phyloP scores from a whole-genome alignment of 495 filamentous ascomycete species.

The Corynascus novoguineensis region DNA sequence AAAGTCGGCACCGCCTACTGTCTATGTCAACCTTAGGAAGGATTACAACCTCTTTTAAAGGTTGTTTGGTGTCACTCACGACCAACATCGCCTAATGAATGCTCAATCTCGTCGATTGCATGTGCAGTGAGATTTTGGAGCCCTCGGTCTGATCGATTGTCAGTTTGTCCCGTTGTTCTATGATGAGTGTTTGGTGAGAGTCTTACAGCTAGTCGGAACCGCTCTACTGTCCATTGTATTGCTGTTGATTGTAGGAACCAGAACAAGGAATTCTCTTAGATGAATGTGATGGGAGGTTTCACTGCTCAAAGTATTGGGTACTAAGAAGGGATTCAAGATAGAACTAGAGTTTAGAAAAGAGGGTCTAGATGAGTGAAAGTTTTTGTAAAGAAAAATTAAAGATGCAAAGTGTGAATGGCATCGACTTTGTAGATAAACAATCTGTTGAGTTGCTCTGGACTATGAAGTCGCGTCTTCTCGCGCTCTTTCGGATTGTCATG shows the following conservation, averaged over 20 bases:
- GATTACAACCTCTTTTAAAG: too few species aligned
- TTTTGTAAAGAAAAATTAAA: neutral
- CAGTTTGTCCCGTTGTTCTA: neutral
- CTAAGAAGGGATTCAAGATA: neutral
- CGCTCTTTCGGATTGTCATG: neutral
- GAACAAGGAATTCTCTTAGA: too few species aligned
- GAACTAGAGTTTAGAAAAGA: neutral
- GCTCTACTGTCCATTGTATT: neutral
- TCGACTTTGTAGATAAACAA: neutral
- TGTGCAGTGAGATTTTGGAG: neutral
- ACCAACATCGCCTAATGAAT: conserved; percentile 13
- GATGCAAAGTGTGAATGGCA: neutral
- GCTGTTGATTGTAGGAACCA: neutral
- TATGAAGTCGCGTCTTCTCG: neutral
- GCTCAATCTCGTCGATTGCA: conserved; percentile 17
- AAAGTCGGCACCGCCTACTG: conserved; percentile 8
- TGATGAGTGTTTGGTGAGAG: neutral
- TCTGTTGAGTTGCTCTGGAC: neutral
- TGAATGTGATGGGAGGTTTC: too few species aligned
- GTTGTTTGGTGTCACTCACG: conserved; percentile 10
- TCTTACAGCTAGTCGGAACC: neutral
- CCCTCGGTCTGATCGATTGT: neutral
- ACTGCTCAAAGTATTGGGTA: neutral
- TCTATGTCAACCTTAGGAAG: neutral
- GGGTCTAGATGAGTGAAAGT: neutral